phyloP scores from a whole-genome alignment of 2,329 filamentous ascomycete genomes.

The Talaromyces sp. region DNA sequence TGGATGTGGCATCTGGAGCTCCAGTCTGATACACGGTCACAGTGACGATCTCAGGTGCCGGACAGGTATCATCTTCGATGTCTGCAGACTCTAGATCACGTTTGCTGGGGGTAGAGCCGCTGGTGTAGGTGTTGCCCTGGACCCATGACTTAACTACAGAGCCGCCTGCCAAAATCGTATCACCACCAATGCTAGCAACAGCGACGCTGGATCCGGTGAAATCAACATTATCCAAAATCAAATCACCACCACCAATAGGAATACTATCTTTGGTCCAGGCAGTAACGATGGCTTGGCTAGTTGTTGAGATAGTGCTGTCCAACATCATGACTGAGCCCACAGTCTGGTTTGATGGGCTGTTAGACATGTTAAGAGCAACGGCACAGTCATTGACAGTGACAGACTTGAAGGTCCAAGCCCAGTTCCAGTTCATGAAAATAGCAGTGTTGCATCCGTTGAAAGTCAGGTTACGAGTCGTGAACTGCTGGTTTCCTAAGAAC shows the following conservation, averaged over 20 bases:
- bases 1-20: neutral
- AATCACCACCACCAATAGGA: conserved; percentile 67
- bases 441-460: conserved; percentile 80
- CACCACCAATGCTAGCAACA: conserved; percentile 55
- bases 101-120: conserved; percentile 18
- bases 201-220: conserved; percentile 65
- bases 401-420: conserved; percentile 77
- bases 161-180: conserved; percentile 63
- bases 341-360: conserved; percentile 59
- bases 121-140: conserved; percentile 70
- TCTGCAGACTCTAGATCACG: neutral
- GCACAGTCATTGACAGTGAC: conserved; percentile 67
- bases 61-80: conserved; percentile 12
- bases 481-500: conserved; percentile 82
- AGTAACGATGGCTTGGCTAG: conserved; percentile 69
- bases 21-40: conserved; percentile 16
- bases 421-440: conserved; percentile 89
- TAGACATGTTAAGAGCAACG: conserved; percentile 75
- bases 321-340: conserved; percentile 81
- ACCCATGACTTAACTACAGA: conserved; percentile 65
- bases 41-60: conserved; percentile 12
- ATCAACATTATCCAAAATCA: conserved; percentile 87
- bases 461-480: conserved; percentile 74
- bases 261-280: conserved; percentile 61
- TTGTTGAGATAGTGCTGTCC: conserved; percentile 74